Evolutionary conservation across 2,329 filamentous ascomycete genomes (phyloP), one percentile per base, ranked within the genome.

Genomic region (Epichloe glyceriae): DNA sequence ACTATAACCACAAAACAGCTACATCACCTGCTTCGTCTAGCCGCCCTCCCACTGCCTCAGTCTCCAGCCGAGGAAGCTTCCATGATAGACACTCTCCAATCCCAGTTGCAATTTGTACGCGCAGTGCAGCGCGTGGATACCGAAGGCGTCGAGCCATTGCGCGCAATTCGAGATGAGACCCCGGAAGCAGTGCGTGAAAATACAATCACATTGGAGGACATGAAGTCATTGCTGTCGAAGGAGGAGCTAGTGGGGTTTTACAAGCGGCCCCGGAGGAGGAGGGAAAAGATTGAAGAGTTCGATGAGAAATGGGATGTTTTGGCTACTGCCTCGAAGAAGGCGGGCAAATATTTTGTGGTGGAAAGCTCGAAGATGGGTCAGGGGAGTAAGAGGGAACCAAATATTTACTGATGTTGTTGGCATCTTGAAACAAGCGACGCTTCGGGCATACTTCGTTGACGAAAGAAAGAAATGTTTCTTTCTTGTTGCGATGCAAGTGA

Each of bases 21-120:
- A 0, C 81, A 80, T 58, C 91, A 96, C 65, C 81, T 97, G 10
- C 82, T 96, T 37, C 86, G 87, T 17, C 82, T 97, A 39, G 95
- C 90, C 4, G 90, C 91, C 14, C 82, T 98, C 0, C 89, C 91
- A 0, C 75, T 76, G 1, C 89, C 91, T 0, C 68, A 73, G 17
- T 73, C 73, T 2, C 56, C 70, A 2, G 73, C 73, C 48, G 83
- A 89, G 58, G 85, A 95, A 64, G 60, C 71, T 0, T 68, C 73
- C 26, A 88, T 95, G 79, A 75, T 95, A 3, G 63, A 76, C 20
- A 90, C 84, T 1, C 75, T 98, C 2, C 76, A 83, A 49, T 81
- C 85, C 34, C 93, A 98, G 63, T 78, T 98, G 0, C 84, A 86
- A 61, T 98, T 98, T 62, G 89, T 97, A n/a, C 82, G 80, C 54